Conservation (phyloP, 2,329 filamentous ascomycete species). For the Epichloe elymi region DNA sequence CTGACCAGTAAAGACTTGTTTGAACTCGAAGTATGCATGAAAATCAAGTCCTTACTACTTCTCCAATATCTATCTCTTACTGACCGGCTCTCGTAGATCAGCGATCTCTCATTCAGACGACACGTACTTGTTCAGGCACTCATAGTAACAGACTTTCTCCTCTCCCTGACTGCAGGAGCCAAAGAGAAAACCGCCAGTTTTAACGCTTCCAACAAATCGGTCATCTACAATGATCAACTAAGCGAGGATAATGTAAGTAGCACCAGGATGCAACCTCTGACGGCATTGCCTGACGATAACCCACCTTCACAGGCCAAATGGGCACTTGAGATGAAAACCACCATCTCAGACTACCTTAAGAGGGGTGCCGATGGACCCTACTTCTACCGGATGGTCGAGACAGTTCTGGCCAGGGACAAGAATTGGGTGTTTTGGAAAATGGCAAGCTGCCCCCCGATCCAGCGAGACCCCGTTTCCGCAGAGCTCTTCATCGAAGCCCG, state of each 20-base stretch:
- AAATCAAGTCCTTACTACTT: neutral
- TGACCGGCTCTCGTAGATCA: conserved; percentile 43
- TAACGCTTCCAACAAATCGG: conserved; percentile 64
- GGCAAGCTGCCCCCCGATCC: conserved; percentile 85
- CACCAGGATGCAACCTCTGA: neutral
- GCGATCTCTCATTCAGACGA: conserved; percentile 84
- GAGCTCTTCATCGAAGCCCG: conserved; percentile 59
- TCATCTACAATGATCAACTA: conserved; percentile 68
- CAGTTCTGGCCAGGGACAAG: conserved; percentile 87
- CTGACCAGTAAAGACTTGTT: conserved; percentile 95
- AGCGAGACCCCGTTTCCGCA: conserved; percentile 56
- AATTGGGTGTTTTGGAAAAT: conserved; percentile 99
- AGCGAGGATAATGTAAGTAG: conserved; percentile 68
- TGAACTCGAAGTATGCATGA: conserved; percentile 61
- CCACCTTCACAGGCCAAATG: conserved; percentile 58
- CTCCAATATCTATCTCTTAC: neutral
- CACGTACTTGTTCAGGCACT: conserved; percentile 92
- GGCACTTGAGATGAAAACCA: conserved; percentile 63
- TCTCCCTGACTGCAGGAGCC: conserved; percentile 73
- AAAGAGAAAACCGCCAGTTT: conserved; percentile 65
- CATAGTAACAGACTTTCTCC: conserved; percentile 86
- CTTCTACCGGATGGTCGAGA: conserved; percentile 94
- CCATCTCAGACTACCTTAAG: conserved; percentile 73
- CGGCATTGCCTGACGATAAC: neutral
- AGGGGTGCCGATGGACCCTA: conserved; percentile 74